These are phyloP conservation scores for Botryotinia narcissicola DNA, from an alignment of 2,329 filamentous ascomycete species.

Conservation along the genomic window DNA sequence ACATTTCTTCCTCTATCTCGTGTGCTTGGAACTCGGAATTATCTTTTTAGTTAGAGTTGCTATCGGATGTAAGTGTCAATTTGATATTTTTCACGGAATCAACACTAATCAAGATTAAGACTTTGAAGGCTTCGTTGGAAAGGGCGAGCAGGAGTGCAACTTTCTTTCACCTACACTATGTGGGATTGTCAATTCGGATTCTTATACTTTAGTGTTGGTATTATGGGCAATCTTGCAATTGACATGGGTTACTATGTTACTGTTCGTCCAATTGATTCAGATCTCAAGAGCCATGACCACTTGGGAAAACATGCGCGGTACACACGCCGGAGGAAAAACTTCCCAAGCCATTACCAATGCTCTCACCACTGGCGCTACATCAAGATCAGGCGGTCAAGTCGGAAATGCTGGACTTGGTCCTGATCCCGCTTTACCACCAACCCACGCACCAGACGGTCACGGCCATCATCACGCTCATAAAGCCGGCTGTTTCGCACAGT, in stretches of 20 bases:
- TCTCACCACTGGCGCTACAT: constrained; percentile 68
- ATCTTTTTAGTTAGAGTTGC: constrained; percentile 67
- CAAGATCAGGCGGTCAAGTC: constrained; percentile 67
- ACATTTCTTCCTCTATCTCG: constrained; percentile 89
- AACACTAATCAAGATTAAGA: constrained; percentile 49
- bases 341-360: constrained; percentile 66
- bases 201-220: constrained; percentile 76
- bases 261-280: constrained; percentile 90
- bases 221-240: constrained; percentile 82
- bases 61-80: constrained; percentile 62
- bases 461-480: constrained; percentile 47
- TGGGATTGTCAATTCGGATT: constrained; percentile 72
- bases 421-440: constrained; percentile 51
- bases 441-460: constrained; percentile 40
- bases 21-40: constrained; percentile 74
- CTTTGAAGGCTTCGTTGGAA: constrained; percentile 56
- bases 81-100: not conserved
- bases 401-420: constrained; percentile 64
- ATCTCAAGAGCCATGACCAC: constrained; percentile 92
- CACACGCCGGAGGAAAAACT: constrained; percentile 54
- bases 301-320: constrained; percentile 91
- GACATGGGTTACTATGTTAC: constrained; percentile 95
- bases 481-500: constrained; percentile 70
- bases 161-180: constrained; percentile 75
- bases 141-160: constrained; percentile 61